Evolutionary conservation across 768 basidiomycete species (phyloP), one percentile per base, ranked within the genome.

Genomic region (Termitomyces bulborhizus): DNA sequence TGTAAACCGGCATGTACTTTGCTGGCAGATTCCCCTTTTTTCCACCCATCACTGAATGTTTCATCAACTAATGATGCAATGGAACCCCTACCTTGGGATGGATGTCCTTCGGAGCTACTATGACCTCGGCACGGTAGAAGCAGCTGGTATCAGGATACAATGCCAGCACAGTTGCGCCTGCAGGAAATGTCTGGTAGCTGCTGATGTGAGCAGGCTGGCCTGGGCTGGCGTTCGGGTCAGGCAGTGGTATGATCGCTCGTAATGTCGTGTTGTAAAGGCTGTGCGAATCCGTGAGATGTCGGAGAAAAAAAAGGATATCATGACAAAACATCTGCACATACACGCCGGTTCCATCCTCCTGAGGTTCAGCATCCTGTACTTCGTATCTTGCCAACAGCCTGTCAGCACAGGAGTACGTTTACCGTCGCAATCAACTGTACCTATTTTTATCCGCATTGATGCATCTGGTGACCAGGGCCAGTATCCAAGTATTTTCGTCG

Each of bases 141-240:
- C 88, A 91, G 61, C 89, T 93, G 0, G 91, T 93, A 64, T 93
- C 91, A 0, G 91, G 91, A 69, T 92, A 93, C n/a, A 93, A 73
- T 1, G 89, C 91, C 80, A 93, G 81, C 9, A 93, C 91, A 0
- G 78, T 87, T 21, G 86, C 83, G 3, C 89, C 84, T 0, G 79
- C 71, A 24, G 79, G 71, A 65, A 90, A 93, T 59, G 85, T 84
- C 44, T 82, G 87, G 65, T 90, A 90, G 3, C 82, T 76, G 61
- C 75, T 81, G 40, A 83, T 73, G 69, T 90, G 88, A 16, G 85
- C 76, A 0, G 87, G 77, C 63, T 70, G 84, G 45, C 77, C 80
- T 29, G 74, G 66, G 9, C 73, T 70, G 1, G 86, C 84, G 44
- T 70, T 78, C 4, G 83, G 85, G 63, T 93, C 90, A 6, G 91